Conservation (phyloP, 371 early-diverging fungal genomes). For the Amoeboaphelidium protococcarum region DNA sequence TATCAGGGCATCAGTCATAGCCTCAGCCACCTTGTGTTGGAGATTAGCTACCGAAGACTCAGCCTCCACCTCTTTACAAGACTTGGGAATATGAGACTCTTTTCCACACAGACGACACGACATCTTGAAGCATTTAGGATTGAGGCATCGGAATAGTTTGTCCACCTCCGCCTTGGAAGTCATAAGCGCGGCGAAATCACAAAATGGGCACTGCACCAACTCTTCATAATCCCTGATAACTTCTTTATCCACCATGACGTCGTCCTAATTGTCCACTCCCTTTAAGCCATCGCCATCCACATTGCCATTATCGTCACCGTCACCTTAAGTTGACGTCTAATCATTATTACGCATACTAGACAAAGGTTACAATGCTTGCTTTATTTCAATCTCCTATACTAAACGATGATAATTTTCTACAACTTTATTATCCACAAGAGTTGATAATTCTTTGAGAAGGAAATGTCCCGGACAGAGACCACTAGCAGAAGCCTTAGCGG, state of each 20-base stretch:
- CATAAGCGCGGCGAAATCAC: conserved; percentile 16
- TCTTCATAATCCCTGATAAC: no score
- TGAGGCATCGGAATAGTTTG: conserved; percentile 16
- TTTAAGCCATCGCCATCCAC: background rate
- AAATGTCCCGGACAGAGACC: conserved; percentile 15
- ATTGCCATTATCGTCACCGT: background rate
- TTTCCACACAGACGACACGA: conserved; percentile 17
- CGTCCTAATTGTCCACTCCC: conserved; percentile 7
- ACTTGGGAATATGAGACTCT: conserved; percentile 15
- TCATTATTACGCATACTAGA: background rate
- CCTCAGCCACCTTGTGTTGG: conserved; percentile 19
- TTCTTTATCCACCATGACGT: no score
- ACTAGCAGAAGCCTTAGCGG: no score
- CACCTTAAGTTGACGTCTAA: background rate
- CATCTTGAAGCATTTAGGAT: conserved; percentile 11
- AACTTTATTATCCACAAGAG: conserved; percentile 10
- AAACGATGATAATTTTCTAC: conserved; percentile 13
- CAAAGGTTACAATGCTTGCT: conserved; percentile 3
- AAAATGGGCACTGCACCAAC: conserved; percentile 20
- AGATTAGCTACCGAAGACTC: conserved; percentile 6
- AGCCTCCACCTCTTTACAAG: conserved; percentile 12
- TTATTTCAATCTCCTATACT: conserved; percentile 15
- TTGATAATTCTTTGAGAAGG: conserved; percentile 9
- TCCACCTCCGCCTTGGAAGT: conserved; percentile 9
- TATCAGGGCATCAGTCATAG: conserved; percentile 22